A percentile compares a stretch with the other conserved stretches of the same genome.
Evolutionary conservation across 495 filamentous ascomycete genomes (phyloP).

Genomic region (Aspergillus leporis): DNA sequence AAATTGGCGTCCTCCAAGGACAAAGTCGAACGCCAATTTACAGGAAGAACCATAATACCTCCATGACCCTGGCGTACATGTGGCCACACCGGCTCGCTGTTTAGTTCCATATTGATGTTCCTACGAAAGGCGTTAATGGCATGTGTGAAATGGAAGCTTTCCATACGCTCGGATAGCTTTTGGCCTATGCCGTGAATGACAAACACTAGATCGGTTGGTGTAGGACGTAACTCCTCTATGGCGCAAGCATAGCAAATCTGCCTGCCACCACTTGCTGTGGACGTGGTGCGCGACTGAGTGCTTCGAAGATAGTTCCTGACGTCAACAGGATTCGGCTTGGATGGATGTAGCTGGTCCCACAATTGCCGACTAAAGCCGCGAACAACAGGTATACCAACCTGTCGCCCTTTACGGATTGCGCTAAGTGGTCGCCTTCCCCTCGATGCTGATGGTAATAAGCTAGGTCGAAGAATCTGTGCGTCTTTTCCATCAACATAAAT

Average conservation of each 20-base stretch:
- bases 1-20: constrained; percentile 76
- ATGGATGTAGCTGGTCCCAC: constrained; percentile 76
- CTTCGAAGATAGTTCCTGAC: constrained; percentile 51
- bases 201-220: constrained; percentile 82
- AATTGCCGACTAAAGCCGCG: constrained; percentile 77
- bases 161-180: constrained; percentile 92
- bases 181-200: constrained; percentile 96
- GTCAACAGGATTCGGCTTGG: constrained; percentile 49
- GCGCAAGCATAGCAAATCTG: constrained; percentile 51
- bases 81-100: constrained; percentile 67
- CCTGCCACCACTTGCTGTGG: constrained; percentile 26
- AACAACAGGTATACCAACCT: constrained; percentile 82
- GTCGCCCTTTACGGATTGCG: constrained; percentile 79
- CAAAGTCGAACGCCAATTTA: constrained; percentile 88
- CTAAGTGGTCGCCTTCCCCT: constrained; percentile 74
- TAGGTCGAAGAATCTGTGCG: constrained; percentile 80
- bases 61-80: constrained; percentile 70
- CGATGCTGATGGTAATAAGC: constrained; percentile 75
- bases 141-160: constrained; percentile 96
- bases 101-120: constrained; percentile 80
- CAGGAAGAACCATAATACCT: constrained; percentile 72
- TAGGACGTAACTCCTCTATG: constrained; percentile 63
- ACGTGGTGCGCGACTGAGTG: constrained; percentile 32
- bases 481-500: constrained; percentile 75
- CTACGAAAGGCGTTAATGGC: constrained; percentile 90